Evolutionary conservation across 306 rosid genomes (phyloP), one percentile per base, ranked within the genome.

Genomic region (Fragaria iinumae): DNA sequence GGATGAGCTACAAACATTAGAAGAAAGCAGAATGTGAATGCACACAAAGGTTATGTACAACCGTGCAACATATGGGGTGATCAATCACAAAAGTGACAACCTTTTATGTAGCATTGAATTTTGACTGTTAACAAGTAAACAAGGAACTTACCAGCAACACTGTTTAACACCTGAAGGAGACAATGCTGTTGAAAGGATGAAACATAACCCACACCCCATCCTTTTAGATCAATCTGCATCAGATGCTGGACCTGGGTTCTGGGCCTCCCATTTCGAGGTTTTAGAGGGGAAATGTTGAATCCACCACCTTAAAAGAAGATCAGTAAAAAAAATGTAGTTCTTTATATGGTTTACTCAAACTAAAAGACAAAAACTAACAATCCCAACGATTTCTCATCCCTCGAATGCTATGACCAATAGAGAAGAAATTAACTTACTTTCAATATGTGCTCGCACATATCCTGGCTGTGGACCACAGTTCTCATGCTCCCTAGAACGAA

Each of bases 181-280:
- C 99, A 95, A 88, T 95, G 92, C 85, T 92, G 99, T 91, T 92
- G 99, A 84, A 92, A 95, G 59, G 97, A 90, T 75, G 97, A 80
- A 12, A 89, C 20, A 77, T 95, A 95, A 80, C 99, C 96, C 73
- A 83, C 97, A 71, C 96, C 99, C 99, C 99, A 95, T 69, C 99
- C 99, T 88, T 95, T 95, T 79, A 95, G 83, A 84, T 95, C 99
- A 84, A 95, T 90, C 90, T 95, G 99, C 88, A 92, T 92, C 81
- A 95, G 97, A 88, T 95, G 97, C 89, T 95, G 99, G 73, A 95
- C 99, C 82, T 95, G 99, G 63, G 97, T 83, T 88, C 99, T 90
- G 44, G 99, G 96, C 74, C 87, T 92, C 85, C 99, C 99, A 78
- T 95, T 90, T 80, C 97, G 87, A 82, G 99, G 76, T 85, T 92